Evolutionary conservation across 352 stramenopile species (phyloP).

Genomic region (Pythium myriotylum): DNA sequence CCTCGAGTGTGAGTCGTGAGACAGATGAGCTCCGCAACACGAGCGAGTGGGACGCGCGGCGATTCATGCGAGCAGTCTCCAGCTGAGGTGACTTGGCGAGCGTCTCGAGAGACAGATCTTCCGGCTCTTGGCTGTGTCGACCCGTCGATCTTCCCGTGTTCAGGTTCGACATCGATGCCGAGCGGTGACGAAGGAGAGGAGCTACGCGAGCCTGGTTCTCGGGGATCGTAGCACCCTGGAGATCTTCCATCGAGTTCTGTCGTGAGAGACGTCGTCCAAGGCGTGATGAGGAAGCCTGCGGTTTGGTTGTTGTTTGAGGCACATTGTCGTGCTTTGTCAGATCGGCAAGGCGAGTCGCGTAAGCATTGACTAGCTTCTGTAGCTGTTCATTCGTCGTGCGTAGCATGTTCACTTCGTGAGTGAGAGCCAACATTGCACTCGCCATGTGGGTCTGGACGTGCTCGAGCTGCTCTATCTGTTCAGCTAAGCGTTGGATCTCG

Average conservation of each 20-base stretch:
- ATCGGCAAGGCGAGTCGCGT: slow-evolving; percentile 1
- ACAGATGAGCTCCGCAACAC: not conserved
- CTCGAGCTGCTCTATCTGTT: slow-evolving; percentile 11
- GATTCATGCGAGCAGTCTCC: not conserved
- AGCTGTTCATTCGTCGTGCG: slow-evolving; percentile 5
- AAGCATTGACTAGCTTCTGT: slow-evolving; percentile 1
- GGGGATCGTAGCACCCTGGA: slow-evolving; percentile 8
- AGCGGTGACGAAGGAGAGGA: not conserved
- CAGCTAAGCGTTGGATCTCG: slow-evolving; percentile 2
- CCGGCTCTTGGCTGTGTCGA: not conserved
- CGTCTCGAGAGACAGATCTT: not conserved
- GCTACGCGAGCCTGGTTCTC: slow-evolving; percentile 7
- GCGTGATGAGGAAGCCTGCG: not conserved
- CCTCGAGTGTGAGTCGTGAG: not conserved
- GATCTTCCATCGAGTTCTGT: not conserved
- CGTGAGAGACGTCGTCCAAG: not conserved
- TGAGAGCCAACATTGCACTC: slow-evolving; percentile 6
- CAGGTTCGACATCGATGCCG: slow-evolving; percentile 10
- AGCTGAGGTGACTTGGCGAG: not conserved
- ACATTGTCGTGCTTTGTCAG: not conserved
- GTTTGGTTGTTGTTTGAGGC: no score
- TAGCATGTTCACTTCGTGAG: slow-evolving; percentile 9
- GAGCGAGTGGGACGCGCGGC: not conserved
- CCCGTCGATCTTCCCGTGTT: not conserved
- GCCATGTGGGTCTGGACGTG: slow-evolving; percentile 13